These are phyloP conservation scores for Colletotrichum falcatum DNA, from an alignment of 2,329 filamentous ascomycete species.

Conservation along the genomic window DNA sequence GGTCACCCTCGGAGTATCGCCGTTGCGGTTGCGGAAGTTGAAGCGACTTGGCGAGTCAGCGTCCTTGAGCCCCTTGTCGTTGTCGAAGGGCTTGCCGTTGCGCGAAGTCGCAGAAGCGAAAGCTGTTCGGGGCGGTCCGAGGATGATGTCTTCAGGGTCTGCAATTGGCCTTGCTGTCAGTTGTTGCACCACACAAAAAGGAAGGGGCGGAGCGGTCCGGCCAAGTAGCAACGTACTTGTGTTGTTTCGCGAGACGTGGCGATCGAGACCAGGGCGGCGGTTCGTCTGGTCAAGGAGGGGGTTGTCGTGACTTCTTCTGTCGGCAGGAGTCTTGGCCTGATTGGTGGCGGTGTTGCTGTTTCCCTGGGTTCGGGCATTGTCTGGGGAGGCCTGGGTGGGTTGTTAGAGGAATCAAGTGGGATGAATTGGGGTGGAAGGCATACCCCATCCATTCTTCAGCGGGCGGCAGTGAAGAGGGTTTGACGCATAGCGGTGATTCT, in stretches of 20 bases:
- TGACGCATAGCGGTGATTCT: slow-evolving; percentile 85
- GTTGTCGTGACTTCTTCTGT: slow-evolving; percentile 60
- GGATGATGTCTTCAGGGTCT: slow-evolving; percentile 84
- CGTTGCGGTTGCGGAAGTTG: slow-evolving; percentile 65
- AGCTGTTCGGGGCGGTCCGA: slow-evolving; percentile 84
- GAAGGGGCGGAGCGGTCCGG: neutral
- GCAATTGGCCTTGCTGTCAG: slow-evolving; percentile 46
- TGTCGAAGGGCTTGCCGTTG: slow-evolving; percentile 60
- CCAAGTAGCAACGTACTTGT: slow-evolving; percentile 60
- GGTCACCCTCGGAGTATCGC: slow-evolving; percentile 62
- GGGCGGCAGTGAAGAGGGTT: slow-evolving; percentile 82
- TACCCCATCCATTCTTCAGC: slow-evolving; percentile 98
- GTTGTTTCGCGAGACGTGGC: slow-evolving; percentile 67
- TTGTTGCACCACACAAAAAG: slow-evolving; percentile 43
- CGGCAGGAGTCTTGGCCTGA: slow-evolving; percentile 55
- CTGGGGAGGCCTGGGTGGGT: slow-evolving; percentile 55
- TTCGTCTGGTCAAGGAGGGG: slow-evolving; percentile 61
- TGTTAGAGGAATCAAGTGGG: slow-evolving; percentile 32
- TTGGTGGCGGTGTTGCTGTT: slow-evolving; percentile 49
- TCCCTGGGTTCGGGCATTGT: slow-evolving; percentile 59
- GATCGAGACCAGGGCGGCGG: slow-evolving; percentile 64
- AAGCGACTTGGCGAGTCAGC: slow-evolving; percentile 68
- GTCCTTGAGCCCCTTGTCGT: slow-evolving; percentile 66
- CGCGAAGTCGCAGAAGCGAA: slow-evolving; percentile 81
- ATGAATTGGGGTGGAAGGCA: slow-evolving; percentile 46